Evolutionary conservation across 257 asterid genomes (phyloP).

Genomic region (Catharanthus roseus): DNA sequence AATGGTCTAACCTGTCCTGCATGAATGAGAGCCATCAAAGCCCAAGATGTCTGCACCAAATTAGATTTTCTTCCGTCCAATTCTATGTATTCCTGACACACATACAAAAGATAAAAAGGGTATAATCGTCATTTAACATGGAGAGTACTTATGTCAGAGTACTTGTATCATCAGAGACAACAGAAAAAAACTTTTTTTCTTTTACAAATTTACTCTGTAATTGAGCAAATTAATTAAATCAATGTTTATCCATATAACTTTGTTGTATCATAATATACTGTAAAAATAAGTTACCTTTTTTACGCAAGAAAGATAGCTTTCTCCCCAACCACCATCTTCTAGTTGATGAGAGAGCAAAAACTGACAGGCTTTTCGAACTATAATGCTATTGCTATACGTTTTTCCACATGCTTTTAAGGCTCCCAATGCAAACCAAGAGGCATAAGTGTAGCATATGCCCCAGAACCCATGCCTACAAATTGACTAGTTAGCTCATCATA

Average conservation of each 20-base stretch:
- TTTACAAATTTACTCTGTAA: too few species aligned
- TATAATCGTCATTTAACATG: too few species aligned
- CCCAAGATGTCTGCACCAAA: slow-evolving; percentile 85
- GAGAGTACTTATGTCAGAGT: too few species aligned
- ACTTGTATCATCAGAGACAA: too few species aligned
- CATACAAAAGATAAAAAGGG: slow-evolving; percentile 2
- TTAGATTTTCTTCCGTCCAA: slow-evolving; percentile 56
- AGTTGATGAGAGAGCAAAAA: slow-evolving; percentile 57
- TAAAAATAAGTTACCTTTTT: slow-evolving; percentile 37
- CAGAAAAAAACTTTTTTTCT: too few species aligned
- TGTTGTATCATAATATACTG: not conserved
- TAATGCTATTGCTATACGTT: slow-evolving; percentile 36
- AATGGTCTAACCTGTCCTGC: too few species aligned
- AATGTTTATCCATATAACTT: too few species aligned
- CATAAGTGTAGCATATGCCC: slow-evolving; percentile 85
- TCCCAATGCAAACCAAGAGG: slow-evolving; percentile 74
- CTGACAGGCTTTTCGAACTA: slow-evolving; percentile 50
- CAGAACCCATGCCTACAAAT: slow-evolving; percentile 62
- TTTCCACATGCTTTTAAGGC: slow-evolving; percentile 65
- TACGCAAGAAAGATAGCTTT: slow-evolving; percentile 77
- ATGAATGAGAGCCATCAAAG: slow-evolving; percentile 60
- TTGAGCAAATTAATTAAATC: too few species aligned
- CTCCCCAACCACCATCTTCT: slow-evolving; percentile 87
- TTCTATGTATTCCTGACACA: slow-evolving; percentile 48
- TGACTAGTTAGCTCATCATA: too few species aligned